Evolutionary conservation across 1,284 basidiomycete species (phyloP), one percentile per base, ranked within the genome.

Genomic region (Pholiota adiposa): DNA sequence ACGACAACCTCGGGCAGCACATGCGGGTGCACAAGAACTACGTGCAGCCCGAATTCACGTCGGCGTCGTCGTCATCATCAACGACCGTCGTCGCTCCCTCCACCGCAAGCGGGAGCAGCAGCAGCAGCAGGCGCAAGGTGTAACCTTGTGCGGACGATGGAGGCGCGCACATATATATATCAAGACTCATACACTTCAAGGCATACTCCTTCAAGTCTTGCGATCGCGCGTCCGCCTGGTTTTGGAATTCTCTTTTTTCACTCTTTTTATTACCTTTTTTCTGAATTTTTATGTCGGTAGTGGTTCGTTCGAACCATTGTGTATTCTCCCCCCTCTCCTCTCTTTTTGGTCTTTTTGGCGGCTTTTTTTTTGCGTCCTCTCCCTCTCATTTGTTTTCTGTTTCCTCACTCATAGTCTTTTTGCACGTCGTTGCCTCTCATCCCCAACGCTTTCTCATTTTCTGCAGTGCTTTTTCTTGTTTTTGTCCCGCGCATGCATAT

Each of bases 1-100:
- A 92, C 69, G 93, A 95, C 72, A 95, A 95, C 70, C 83, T 94
- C 29, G 85, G 86, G 34, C 90, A 92, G 73, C 91, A 93, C 69
- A 87, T 92, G 85, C 81, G 75, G 68, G 78, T 79, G 63, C 77
- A 82, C 63, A 81, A 81, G 67, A 78, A 79, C 62, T 79, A 72
- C 56, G 72, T 73, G 21, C 63, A 56, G 49, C 54, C 46, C 3
- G 54, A 55, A 9, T 33, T 19, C 43, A 43, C 19, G 46, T 34
- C 23, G 56, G 59, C 56, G 56, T 63, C 56, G 53, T 56, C n/a
- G 31, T 48, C 34, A 7, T 38, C 36, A 4, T 4, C 16, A 4
- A 38, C 36, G 5, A 12, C 14, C 36, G 12, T 4, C 4, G 36
- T 4, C 7, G 14, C 36, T 3, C 36, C 54, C 11, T 46, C 58